phyloP scores from a whole-genome alignment of 1,284 basidiomycete genomes.

The Coniferiporia sulphurascens region DNA sequence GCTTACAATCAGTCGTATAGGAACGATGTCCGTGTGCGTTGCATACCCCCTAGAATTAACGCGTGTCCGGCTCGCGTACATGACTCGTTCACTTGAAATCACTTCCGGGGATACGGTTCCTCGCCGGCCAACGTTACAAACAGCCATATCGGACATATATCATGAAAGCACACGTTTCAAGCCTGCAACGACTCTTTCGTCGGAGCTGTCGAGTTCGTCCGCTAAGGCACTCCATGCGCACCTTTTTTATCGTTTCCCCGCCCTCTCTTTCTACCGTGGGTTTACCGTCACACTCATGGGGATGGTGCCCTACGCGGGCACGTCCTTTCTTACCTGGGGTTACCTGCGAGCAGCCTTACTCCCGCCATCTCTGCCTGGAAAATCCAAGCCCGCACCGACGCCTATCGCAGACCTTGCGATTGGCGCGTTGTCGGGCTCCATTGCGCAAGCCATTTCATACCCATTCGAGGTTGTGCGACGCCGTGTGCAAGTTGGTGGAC shows the following conservation, averaged over 20 bases:
- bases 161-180: slow-evolving; percentile 47
- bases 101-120: slow-evolving; percentile 11
- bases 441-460: slow-evolving; percentile 90
- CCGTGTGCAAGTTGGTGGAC: slow-evolving; percentile 94
- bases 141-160: slow-evolving; percentile 67
- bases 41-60: slow-evolving; percentile 96
- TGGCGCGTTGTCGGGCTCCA: slow-evolving; percentile 87
- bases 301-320: slow-evolving; percentile 97
- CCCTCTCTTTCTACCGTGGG: slow-evolving; percentile 93
- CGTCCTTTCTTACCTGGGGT: slow-evolving; percentile 92
- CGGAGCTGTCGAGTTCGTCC: slow-evolving; percentile 6
- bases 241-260: slow-evolving; percentile 54
- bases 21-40: slow-evolving; percentile 82
- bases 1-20: slow-evolving; percentile 34
- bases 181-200: slow-evolving; percentile 20
- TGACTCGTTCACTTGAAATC: slow-evolving; percentile 48
- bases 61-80: slow-evolving; percentile 92
- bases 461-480: slow-evolving; percentile 94
- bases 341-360: slow-evolving; percentile 69
- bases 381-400: slow-evolving; percentile 35
- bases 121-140: slow-evolving; percentile 45
- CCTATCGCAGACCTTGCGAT: slow-evolving; percentile 64
- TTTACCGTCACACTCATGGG: slow-evolving; percentile 89
- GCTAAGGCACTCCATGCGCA: slow-evolving; percentile 22
- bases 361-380: slow-evolving; percentile 31